Conservation (phyloP, 306 rosid genomes). For the Myrica gale region DNA sequence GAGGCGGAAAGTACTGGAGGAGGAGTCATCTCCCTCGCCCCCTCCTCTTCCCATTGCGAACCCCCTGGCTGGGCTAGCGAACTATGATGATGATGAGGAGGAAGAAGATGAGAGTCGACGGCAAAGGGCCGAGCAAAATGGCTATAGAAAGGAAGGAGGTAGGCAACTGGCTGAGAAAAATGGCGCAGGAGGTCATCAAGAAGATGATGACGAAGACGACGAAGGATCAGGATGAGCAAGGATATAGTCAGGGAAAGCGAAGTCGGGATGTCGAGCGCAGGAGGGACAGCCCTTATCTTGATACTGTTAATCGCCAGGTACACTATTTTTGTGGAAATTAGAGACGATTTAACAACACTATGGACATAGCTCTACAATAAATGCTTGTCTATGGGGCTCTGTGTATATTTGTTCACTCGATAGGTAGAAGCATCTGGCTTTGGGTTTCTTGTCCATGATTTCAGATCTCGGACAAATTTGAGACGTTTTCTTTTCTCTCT, state of each 20-base stretch:
- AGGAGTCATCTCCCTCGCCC: constrained; percentile 6
- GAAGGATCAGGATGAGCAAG: constrained; percentile 51
- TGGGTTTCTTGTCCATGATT: constrained; percentile 14
- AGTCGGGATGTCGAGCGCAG: constrained; percentile 78
- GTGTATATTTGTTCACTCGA: constrained; percentile 1
- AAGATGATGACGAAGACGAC: constrained; percentile 44
- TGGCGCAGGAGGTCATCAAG: constrained; percentile 42
- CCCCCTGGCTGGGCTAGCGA: constrained; percentile 46
- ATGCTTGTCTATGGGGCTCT: background rate
- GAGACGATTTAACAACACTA: background rate
- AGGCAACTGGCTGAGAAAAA: constrained; percentile 20
- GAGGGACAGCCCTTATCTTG: constrained; percentile 95
- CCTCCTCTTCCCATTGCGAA: constrained; percentile 30
- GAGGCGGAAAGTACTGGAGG: constrained; percentile 27
- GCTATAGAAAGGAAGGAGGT: constrained; percentile 4
- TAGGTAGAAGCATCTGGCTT: background rate
- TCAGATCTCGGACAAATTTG: constrained; percentile 91
- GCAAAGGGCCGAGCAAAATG: constrained; percentile 4
- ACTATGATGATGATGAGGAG: constrained; percentile 53
- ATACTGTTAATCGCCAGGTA: constrained; percentile 98
- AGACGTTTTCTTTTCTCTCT: constrained; percentile 80
- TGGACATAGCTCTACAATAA: background rate
- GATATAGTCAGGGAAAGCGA: constrained; percentile 40
- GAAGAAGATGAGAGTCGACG: constrained; percentile 37
- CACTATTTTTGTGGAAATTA: constrained; percentile 7